Evolutionary conservation across 2,329 filamentous ascomycete species (phyloP).

Genomic region (Hymenoscyphus salicellus): DNA sequence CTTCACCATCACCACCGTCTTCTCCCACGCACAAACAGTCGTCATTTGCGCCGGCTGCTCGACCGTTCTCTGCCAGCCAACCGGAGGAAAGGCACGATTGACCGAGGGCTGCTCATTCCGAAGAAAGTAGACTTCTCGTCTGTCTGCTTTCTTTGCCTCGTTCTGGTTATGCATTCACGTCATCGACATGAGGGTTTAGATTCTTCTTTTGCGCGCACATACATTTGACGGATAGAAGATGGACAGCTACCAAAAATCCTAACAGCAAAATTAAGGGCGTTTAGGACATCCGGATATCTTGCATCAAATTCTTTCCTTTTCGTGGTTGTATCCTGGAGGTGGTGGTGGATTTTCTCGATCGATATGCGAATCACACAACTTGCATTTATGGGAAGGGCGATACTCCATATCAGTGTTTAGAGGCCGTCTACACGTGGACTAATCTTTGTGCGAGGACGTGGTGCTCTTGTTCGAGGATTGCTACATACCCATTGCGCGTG

Average conservation of each 20-base stretch:
- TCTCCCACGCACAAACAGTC: slow-evolving; percentile 99
- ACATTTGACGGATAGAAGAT: slow-evolving; percentile 69
- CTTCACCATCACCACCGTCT: slow-evolving; percentile 99
- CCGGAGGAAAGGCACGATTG: slow-evolving; percentile 96
- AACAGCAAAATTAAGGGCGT: slow-evolving; percentile 58
- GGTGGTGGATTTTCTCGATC: slow-evolving; percentile 27
- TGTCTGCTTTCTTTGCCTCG: slow-evolving; percentile 42
- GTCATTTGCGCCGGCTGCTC: slow-evolving; percentile 99
- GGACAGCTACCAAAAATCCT: slow-evolving; percentile 54
- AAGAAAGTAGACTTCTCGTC: slow-evolving; percentile 81
- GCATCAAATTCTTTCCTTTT: slow-evolving; percentile 53
- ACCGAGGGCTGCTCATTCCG: slow-evolving; percentile 99
- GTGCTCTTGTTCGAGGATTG: slow-evolving; percentile 61
- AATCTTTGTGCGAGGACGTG: slow-evolving; percentile 55
- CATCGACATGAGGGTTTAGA: slow-evolving; percentile 33
- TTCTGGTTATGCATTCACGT: slow-evolving; percentile 31
- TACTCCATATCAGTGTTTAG: slow-evolving; percentile 52
- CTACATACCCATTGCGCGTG: slow-evolving; percentile 47
- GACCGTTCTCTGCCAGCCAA: slow-evolving; percentile 98
- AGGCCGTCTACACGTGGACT: slow-evolving; percentile 35
- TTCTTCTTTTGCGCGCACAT: slow-evolving; percentile 36
- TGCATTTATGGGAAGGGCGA: slow-evolving; percentile 48
- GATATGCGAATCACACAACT: slow-evolving; percentile 36
- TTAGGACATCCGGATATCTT: slow-evolving; percentile 80
- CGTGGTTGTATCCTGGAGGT: slow-evolving; percentile 35